Evolutionary conservation across 2,329 filamentous ascomycete species (phyloP).

Genomic region (Cercospora sp.): DNA sequence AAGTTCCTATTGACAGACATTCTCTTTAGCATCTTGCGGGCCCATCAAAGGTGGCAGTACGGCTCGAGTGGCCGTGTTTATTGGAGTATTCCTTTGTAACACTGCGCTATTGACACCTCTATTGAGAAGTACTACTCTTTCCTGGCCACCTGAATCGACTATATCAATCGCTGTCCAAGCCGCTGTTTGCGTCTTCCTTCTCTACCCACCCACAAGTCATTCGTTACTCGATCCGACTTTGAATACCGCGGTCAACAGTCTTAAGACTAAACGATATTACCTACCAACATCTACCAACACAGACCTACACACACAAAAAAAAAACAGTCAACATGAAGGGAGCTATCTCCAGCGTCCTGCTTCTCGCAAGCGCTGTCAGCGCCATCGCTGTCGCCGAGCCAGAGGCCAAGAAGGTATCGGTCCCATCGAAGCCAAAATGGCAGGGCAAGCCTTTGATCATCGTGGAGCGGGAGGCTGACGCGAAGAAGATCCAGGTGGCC

Average conservation of each 20-base stretch:
- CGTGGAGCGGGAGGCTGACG: neutral
- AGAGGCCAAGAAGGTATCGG: neutral
- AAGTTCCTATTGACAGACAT: neutral
- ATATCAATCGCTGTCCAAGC: slow-evolving; percentile 19
- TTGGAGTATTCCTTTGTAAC: slow-evolving; percentile 21
- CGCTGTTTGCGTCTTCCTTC: slow-evolving; percentile 22
- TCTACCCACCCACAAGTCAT: slow-evolving; percentile 32
- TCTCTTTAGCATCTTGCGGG: neutral
- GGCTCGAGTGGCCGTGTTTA: neutral
- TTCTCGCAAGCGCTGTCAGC: slow-evolving; percentile 25
- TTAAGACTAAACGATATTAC: slow-evolving; percentile 20
- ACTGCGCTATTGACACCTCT: slow-evolving; percentile 19
- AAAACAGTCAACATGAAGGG: slow-evolving; percentile 32
- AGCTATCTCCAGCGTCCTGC: slow-evolving; percentile 25
- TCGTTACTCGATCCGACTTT: slow-evolving; percentile 29
- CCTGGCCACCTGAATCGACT: slow-evolving; percentile 10
- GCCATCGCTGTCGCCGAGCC: slow-evolving; percentile 29
- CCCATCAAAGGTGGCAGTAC: neutral
- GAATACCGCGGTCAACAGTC: slow-evolving; percentile 16
- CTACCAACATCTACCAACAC: slow-evolving; percentile 18
- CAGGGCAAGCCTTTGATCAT: neutral
- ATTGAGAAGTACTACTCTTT: slow-evolving; percentile 12
- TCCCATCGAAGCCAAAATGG: neutral
- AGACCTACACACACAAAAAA: slow-evolving; percentile 15
- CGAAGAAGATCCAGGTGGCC: neutral